Base-by-base conservation (phyloP, 2,329 filamentous ascomycete genomes). In the Chaetomium globosum region DNA sequence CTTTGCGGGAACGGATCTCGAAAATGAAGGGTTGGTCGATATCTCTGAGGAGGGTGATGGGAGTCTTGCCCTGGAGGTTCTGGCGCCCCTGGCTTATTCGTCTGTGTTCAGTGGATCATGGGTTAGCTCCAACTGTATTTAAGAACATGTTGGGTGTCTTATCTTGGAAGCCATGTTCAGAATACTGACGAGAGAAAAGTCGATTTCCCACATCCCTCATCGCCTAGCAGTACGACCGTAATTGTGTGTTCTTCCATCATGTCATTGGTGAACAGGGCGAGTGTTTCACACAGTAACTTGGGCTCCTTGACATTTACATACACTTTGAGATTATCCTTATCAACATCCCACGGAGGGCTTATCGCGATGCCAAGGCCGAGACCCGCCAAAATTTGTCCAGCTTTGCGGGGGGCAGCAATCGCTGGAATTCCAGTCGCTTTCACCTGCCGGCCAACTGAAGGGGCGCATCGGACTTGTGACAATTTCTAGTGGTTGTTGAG, bases 11-110 rank as follows among this genome's bases (percentile, higher is more conserved):
- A 61, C 76, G 77, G 64, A 87, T 77, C 64, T 86, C 81, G 70
- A 88, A 86, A 48, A 84, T 75, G 71, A 84, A 88, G 0, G 86
- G 86, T 75, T 88, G 86, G 71, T 88, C 81, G 64, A 80, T 78
- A 74, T 88, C 85, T 65, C 80, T 80, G 64, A 88, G 80, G 19
- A 85, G 74, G n/a, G 77, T 76, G 33, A 85, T 79, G 7, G 78
- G 77, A 39, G 74, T 78, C 53, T 73, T 75, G 65, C 68, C 66
- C 5, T 60, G 52, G 51, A 71, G 65, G 58, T 68, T 71, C 13
- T 70, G 67, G 16, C 71, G 74, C 26, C 81, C 80, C 68, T 75
- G 74, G 71, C 83, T 85, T 71, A 87, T 80, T 65, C 85, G 80
- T 63, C 85, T 87, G 69, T 52, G 33, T 31, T 43, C 16, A 16